Percentiles rank a stretch among this genome's conserved stretches.
Evolutionary conservation across 2,329 filamentous ascomycete species (phyloP).

Genomic region (Botrytis fragariae): DNA sequence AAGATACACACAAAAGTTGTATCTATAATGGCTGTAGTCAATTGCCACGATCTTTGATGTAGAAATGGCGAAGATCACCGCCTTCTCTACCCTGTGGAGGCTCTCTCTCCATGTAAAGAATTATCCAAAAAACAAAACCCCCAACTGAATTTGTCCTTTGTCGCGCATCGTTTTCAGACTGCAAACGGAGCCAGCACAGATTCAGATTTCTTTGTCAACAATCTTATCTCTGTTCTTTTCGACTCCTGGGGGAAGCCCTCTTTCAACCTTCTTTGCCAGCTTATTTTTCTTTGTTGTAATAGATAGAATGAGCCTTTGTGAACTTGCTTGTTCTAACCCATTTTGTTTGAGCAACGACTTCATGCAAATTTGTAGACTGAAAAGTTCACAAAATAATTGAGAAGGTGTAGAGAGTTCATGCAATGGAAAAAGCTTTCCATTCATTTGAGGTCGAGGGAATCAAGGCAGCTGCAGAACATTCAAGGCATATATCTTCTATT

Average conservation of each 20-base stretch:
- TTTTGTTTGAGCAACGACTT: neutral
- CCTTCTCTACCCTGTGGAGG: neutral
- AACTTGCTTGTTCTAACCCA: neutral
- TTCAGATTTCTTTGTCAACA: neutral
- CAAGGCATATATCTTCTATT: neutral
- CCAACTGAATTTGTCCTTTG: neutral
- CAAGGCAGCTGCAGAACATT: neutral
- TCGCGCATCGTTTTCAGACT: neutral
- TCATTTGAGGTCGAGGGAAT: neutral
- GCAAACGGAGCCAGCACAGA: constrained; percentile 2
- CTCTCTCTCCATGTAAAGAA: neutral
- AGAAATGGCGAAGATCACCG: neutral
- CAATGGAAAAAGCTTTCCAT: neutral
- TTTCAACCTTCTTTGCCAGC: neutral
- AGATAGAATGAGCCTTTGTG: neutral
- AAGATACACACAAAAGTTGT: neutral
- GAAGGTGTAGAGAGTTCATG: neutral
- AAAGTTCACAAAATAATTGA: neutral
- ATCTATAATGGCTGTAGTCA: neutral
- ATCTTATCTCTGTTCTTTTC: neutral
- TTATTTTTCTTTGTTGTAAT: neutral
- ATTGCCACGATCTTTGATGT: neutral
- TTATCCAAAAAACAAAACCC: neutral
- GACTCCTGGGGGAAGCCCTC: neutral
- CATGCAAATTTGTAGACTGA: neutral